A percentile compares a stretch with the other conserved stretches of the same genome.
Conservation (phyloP, 495 filamentous ascomycete genomes). For the Talaromyces ruber region DNA sequence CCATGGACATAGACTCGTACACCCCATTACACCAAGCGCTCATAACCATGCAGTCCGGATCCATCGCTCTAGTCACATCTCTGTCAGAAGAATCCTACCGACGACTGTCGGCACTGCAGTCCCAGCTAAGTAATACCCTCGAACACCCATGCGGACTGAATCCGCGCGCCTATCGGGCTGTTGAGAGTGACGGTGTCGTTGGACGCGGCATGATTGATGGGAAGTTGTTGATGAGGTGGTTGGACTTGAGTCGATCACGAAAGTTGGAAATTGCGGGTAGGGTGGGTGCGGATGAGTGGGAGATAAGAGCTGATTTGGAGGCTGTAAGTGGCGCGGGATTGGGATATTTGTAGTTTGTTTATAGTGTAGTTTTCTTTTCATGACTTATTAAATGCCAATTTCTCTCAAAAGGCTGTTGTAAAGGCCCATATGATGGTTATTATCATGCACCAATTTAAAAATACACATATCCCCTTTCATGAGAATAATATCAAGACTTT, state of each 20-base stretch:
- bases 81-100: conserved; percentile 76
- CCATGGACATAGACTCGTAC: conserved; percentile 26
- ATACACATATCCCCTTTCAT: neutral
- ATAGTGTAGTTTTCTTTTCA: neutral
- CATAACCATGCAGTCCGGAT: conserved; percentile 62
- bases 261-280: conserved; percentile 61
- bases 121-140: conserved; percentile 66
- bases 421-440: too few relatives aligned
- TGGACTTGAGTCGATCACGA: conserved; percentile 58
- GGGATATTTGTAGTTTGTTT: conserved; percentile 29
- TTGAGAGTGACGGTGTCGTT: conserved; percentile 37
- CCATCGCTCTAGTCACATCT: conserved; percentile 66
- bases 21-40: conserved; percentile 49
- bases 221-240: conserved; percentile 52
- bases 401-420: too few relatives aligned
- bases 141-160: conserved; percentile 75
- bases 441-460: neutral
- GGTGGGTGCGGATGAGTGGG: conserved; percentile 51
- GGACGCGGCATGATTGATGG: conserved; percentile 58
- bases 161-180: conserved; percentile 62
- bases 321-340: conserved; percentile 52
- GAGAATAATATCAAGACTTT: neutral
- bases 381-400: too few relatives aligned
- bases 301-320: conserved; percentile 50
- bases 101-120: conserved; percentile 71